Evolutionary conservation across 148 eudicot genomes (phyloP).

Genomic region (Rhododendron griersonianum): DNA sequence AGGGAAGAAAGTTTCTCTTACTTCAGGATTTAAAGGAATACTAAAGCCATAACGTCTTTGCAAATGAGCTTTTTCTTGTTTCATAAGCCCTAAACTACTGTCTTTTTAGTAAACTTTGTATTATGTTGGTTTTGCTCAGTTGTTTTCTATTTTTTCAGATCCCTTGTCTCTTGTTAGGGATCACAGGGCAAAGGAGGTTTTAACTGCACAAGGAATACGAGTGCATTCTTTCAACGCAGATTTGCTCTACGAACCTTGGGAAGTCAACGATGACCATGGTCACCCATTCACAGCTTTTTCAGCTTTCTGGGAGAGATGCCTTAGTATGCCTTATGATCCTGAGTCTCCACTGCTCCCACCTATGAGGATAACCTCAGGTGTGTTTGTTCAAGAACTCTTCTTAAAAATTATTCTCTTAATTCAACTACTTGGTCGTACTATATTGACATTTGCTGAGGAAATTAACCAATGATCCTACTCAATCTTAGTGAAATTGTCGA

Average conservation of each 20-base stretch:
- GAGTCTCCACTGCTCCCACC: constrained; percentile 96
- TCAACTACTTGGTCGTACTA: neutral
- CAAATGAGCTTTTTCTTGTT: neutral
- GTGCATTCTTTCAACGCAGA: constrained; percentile 93
- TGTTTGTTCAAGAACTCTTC: neutral
- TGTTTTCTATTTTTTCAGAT: constrained; percentile 36
- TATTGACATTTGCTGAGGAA: neutral
- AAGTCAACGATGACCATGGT: constrained; percentile 61
- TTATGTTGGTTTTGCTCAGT: neutral
- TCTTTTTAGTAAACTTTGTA: neutral
- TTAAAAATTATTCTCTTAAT: neutral
- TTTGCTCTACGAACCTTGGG: constrained; percentile 97
- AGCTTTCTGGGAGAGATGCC: constrained; percentile 92
- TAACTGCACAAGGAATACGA: constrained; percentile 60
- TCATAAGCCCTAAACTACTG: neutral
- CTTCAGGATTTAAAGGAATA: neutral
- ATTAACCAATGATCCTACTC: neutral
- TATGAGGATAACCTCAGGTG: constrained; percentile 82
- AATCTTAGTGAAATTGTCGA: neutral
- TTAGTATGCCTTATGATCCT: constrained; percentile 95
- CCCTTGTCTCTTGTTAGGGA: constrained; percentile 94
- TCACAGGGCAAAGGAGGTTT: constrained; percentile 83
- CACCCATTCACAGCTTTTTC: constrained; percentile 76
- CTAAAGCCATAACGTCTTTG: neutral
- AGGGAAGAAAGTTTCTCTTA: neutral